These are phyloP conservation scores for Crucihimalaya himalaica DNA, from an alignment of 345 rosid genomes.

Conservation along the genomic window DNA sequence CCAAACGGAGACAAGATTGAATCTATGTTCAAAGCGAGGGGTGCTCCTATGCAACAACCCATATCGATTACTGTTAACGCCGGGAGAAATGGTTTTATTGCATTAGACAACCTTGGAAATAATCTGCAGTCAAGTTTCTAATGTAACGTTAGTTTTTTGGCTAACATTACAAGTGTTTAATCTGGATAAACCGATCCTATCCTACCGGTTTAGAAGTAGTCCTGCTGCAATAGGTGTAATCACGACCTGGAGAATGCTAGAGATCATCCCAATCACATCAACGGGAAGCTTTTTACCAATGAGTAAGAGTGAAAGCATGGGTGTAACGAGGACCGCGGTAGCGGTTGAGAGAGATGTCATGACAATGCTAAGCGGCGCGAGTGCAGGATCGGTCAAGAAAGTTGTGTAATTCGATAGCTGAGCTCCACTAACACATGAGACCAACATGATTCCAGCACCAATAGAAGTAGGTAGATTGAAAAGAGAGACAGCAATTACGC, in stretches of 20 bases:
- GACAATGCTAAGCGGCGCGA: constrained; percentile 90
- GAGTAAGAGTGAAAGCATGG: constrained; percentile 77
- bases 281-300: constrained; percentile 87
- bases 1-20: constrained; percentile 86
- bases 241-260: constrained; percentile 88
- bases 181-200: no score
- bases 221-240: constrained; percentile 81
- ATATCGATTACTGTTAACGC: constrained; percentile 76
- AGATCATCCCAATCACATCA: constrained; percentile 90
- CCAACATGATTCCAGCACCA: constrained; percentile 97
- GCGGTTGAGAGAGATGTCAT: constrained; percentile 97
- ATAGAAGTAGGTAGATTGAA: constrained; percentile 72
- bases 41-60: constrained; percentile 90
- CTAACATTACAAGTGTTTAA: background rate
- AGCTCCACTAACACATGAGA: constrained; percentile 95
- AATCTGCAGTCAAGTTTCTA: constrained; percentile 50
- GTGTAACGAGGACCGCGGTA: constrained; percentile 76
- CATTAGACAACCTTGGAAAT: constrained; percentile 64
- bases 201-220: constrained; percentile 76
- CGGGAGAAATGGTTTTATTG: constrained; percentile 76
- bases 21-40: constrained; percentile 76
- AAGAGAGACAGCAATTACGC: constrained; percentile 53
- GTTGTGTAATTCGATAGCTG: constrained; percentile 95
- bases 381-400: constrained; percentile 75
- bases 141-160: background rate